Evolutionary conservation across 768 basidiomycete genomes (phyloP).

Genomic region (Leucocoprinus birnbaumii): DNA sequence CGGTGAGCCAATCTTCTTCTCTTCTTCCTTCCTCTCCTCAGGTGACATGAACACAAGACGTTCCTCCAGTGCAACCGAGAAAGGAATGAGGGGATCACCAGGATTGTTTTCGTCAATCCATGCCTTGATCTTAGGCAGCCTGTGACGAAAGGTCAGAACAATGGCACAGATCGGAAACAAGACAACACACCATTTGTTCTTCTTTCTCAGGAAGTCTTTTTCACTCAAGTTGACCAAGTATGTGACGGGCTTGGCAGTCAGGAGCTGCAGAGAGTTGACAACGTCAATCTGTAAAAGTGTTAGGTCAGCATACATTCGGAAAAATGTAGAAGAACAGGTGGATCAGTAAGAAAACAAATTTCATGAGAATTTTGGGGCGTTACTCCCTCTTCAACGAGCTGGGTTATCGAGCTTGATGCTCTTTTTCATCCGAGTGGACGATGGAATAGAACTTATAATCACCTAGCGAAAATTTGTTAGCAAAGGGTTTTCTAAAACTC

Average conservation of each 20-base stretch:
- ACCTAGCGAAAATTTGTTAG: conserved; percentile 1
- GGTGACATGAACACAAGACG: conserved; percentile 61
- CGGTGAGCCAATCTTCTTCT: conserved; percentile 69
- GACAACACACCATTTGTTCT: conserved; percentile 87
- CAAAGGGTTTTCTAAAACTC: background rate
- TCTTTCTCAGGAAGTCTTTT: conserved; percentile 92
- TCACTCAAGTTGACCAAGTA: conserved; percentile 98
- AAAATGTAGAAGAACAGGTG: background rate
- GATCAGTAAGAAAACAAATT: conserved; percentile 48
- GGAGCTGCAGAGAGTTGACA: conserved; percentile 82
- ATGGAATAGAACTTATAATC: conserved; percentile 1
- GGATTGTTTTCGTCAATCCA: conserved; percentile 98
- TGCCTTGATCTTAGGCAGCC: conserved; percentile 93
- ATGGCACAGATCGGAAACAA: background rate
- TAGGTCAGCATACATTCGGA: conserved; percentile 6
- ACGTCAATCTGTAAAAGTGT: conserved; percentile 70
- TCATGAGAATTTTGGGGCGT: conserved; percentile 78
- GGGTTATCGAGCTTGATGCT: conserved; percentile 50
- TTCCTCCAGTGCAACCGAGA: conserved; percentile 95
- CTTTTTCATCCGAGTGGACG: conserved; percentile 60
- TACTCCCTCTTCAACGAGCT: conserved; percentile 96
- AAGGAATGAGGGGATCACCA: conserved; percentile 93
- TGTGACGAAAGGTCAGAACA: conserved; percentile 20
- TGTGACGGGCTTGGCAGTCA: conserved; percentile 96
- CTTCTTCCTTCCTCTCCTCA: conserved; percentile 77